Percentiles rank a stretch among this genome's conserved stretches.
Conservation (phyloP, 73 alveolate species). For the Urostyla sp. region DNA sequence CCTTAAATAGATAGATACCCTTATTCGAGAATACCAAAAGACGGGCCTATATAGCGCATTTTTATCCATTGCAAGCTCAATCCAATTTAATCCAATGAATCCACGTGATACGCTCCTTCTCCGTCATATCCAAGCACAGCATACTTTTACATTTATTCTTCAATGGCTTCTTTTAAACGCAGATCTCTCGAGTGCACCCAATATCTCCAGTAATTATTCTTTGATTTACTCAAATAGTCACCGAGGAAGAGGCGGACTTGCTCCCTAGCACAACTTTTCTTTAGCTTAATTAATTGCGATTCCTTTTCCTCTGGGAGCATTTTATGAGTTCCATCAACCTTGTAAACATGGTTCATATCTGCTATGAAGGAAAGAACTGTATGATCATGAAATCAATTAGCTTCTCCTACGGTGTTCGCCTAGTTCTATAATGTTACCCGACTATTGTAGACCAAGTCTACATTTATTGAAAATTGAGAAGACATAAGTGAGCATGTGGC, state of each 20-base stretch:
- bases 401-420: constrained; percentile 52
- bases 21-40: constrained; percentile 29
- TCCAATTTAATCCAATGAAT: constrained; percentile 10
- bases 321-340: background rate
- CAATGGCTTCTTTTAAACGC: constrained; percentile 29
- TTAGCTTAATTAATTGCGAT: background rate
- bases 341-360: constrained; percentile 38
- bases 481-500: constrained; percentile 40
- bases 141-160: background rate
- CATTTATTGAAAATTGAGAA: constrained; percentile 25
- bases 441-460: constrained; percentile 31
- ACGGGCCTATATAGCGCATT: background rate
- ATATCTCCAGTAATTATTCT: constrained; percentile 29
- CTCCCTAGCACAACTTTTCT: constrained; percentile 28
- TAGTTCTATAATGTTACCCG: constrained; percentile 37
- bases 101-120: constrained; percentile 34
- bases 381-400: background rate
- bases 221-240: constrained; percentile 46
- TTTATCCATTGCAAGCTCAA: constrained; percentile 14
- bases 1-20: constrained; percentile 12
- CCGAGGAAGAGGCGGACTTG: constrained; percentile 28
- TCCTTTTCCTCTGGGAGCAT: background rate
- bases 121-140: constrained; percentile 7
- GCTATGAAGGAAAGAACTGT: constrained; percentile 21
- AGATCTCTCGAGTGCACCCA: constrained; percentile 45